A percentile compares a stretch with the other conserved stretches of the same genome.
Conservation (phyloP, 106 monocot species). For the Dendrobium catenatum region DNA sequence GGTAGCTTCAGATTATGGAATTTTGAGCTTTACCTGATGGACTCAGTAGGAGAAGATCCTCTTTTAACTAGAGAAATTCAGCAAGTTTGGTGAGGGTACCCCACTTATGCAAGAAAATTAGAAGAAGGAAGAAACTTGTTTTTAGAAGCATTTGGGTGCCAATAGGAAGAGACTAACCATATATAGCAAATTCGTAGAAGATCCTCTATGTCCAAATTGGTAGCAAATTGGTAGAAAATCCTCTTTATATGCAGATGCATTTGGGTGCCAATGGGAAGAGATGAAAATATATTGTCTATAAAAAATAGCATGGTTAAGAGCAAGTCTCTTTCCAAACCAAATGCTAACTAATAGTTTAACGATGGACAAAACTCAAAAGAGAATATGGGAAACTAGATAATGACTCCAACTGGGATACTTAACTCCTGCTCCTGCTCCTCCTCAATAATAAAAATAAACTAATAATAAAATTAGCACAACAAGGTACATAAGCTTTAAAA, state of each 20-base stretch:
- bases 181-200: neutral
- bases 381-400: neutral
- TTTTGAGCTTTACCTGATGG: no score
- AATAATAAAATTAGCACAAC: no score
- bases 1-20: neutral
- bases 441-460: no score
- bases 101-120: neutral
- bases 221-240: neutral
- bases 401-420: neutral
- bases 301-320: no score
- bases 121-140: neutral
- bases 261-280: no score
- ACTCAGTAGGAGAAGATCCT: no score
- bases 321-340: no score
- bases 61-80: no score
- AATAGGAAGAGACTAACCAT: neutral
- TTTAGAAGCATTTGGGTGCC: neutral
- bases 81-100: neutral
- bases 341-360: no score
- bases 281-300: no score
- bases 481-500: no score
- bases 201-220: neutral
- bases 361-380: neutral
- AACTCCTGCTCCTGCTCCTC: conserved; percentile 8
- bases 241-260: neutral